Base-by-base conservation (phyloP, 2,329 filamentous ascomycete species). In the Pestalotiopsis fici region DNA sequence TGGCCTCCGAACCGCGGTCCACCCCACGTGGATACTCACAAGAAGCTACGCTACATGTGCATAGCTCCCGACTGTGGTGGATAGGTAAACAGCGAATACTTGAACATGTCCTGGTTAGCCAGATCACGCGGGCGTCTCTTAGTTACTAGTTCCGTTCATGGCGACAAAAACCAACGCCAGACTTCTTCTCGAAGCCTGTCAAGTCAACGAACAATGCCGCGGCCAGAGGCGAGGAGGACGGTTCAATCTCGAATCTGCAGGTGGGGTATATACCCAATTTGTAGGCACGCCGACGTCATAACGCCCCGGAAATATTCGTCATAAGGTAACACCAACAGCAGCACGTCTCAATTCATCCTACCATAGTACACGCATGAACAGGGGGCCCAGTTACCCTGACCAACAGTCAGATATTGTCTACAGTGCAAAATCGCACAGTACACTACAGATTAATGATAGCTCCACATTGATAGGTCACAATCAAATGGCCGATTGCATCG, bases 231-330 rank as follows among this genome's bases (percentile, higher is more conserved):
- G 57, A 25, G 57, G 11, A 11, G 11, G 11, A 60, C 18, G 27
- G 25, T 39, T 60, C 25, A 37, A 27, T 37, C 23, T 31, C 35
- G 21, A 55, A 37, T 35, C 43, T 65, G 35, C 28, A 23, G 55
- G 64, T 66, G 64, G 64, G 64, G 64, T 43, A 54, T 59, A 55
- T 55, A 60, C 56, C 59, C 15, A 65, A 65, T 65, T 35, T 54
- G 37, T 37, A 66, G 31, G 11, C 35, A 60, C 27, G 25, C 64
- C 64, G 37, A 66, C 64, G 64, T 66, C 64, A 66, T 66, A 66
- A 37, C 37, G 64, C 64, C 37, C 35, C 27, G 13, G 47, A 27
- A 37, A 31, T n/a, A 35, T 28, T 66, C 57, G 64, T 66, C 64
- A 66, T 66, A 47, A 50, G 56, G 64, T 50, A 28, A 59, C 50